phyloP scores from a whole-genome alignment of 2,329 filamentous ascomycete genomes.

The Ilyonectria sp. region DNA sequence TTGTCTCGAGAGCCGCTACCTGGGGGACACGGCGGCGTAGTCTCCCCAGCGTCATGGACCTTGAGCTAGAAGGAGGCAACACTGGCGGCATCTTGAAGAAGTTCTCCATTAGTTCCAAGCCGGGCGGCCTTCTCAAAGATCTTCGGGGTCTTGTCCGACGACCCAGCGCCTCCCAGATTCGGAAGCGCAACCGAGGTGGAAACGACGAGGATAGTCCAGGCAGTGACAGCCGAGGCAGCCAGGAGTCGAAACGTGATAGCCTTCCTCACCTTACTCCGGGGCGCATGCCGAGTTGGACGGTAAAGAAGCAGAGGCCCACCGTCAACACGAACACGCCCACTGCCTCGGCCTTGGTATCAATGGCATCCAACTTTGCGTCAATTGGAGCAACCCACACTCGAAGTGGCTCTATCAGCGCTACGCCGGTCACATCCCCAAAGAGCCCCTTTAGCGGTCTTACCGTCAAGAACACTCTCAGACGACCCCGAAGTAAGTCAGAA shows the following conservation, averaged over 20 bases:
- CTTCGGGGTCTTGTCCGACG: conserved; percentile 66
- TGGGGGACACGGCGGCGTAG: conserved; percentile 79
- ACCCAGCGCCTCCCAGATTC: conserved; percentile 60
- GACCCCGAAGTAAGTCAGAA: conserved; percentile 70
- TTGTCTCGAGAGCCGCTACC: conserved; percentile 76
- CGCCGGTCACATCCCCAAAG: conserved; percentile 68
- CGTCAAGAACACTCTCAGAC: conserved; percentile 66
- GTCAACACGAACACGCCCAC: conserved; percentile 63
- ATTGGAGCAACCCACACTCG: conserved; percentile 71
- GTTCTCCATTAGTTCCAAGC: conserved; percentile 69
- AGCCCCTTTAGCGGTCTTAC: conserved; percentile 62
- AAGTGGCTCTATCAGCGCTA: conserved; percentile 72
- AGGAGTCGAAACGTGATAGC: conserved; percentile 59
- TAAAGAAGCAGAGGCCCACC: conserved; percentile 67
- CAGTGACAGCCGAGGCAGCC: conserved; percentile 50
- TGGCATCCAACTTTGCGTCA: conserved; percentile 68
- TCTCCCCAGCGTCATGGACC: conserved; percentile 71
- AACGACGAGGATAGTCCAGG: conserved; percentile 50
- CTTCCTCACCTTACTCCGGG: conserved; percentile 62
- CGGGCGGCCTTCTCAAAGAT: conserved; percentile 63
- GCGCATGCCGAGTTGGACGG: conserved; percentile 65
- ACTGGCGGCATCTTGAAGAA: conserved; percentile 76
- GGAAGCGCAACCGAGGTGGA: conserved; percentile 64
- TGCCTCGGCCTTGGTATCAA: conserved; percentile 68
- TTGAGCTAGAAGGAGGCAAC: conserved; percentile 68